Evolutionary conservation across 768 basidiomycete species (phyloP), one percentile per base, ranked within the genome.

Genomic region (Sarcodon aspratus): DNA sequence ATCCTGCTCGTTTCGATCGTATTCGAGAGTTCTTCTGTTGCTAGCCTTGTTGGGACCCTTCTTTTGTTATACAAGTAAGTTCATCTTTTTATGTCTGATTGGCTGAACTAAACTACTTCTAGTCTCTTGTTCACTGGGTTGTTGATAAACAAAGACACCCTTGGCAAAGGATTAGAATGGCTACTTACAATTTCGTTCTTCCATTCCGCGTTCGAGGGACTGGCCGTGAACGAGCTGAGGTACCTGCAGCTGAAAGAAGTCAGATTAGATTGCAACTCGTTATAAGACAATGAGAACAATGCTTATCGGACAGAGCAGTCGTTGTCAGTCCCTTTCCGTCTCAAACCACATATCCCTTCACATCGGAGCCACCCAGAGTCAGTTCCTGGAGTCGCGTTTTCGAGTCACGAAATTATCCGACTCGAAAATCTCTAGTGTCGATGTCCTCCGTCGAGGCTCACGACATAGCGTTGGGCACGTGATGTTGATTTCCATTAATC

Each of bases 51-150:
- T n/a, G 96, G 95, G 32, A 96, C 92, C 3, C 65, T 98, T 51
- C 77, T 96, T 56, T 97, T 99, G 95, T 72, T 99, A 47, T 97
- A 94, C 80, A 99, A 99, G 94, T 97, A 56, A 61, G 91, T 73
- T 51, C 47, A 44, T 38, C 13, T 21, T 9, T 6, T 33, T n/a
- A 2, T 2, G 11, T 18, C 9, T 15, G 10, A 18, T 44, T 32
- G 42, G 13, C 45, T 53, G 45, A 59, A 36, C 3, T 9, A 17
- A 33, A 9, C 36, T 12, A 12, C n/a, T 11, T 13, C 5, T 58
- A 98, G 95, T 62, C 71, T 99, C 48, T 72, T 98, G 50, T 99
- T 98, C 65, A 95, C 95, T 6, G 96, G 96, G 5, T 68, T 98
- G 49, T 71, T 98, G 52, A 92, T 99, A 68, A 99, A 98, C 66